Evolutionary conservation across 306 rosid genomes (phyloP), one percentile per base, ranked within the genome.

Genomic region (Oemleria cerasiformis): DNA sequence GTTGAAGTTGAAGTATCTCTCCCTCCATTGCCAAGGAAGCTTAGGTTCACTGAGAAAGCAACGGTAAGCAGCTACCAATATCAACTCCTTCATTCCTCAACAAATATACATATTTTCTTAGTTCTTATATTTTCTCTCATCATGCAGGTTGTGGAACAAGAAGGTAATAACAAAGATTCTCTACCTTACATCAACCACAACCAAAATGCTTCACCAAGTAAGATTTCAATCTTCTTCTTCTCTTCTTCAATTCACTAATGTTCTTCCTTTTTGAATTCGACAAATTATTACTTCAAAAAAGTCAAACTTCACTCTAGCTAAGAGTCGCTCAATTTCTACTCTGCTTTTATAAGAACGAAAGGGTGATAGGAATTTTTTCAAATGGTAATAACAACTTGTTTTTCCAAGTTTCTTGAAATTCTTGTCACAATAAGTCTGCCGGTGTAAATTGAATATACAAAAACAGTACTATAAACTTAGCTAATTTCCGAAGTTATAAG

Each of bases 1-100:
- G 36, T 30, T 30, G 74, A 81, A 58, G 62, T 70, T 23, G 62
- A 78, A 65, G 70, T 66, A 40, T 70, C 75, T 82, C 73, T 82
- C 30, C 83, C 83, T 78, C 21, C 72, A 50, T 56, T 84, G 63
- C 80, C 92, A 50, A 82, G 96, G 68, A 92, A 83, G 86, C 82
- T 89, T 74, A 74, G 78, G 59, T 72, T 80, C 73, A 66, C 80
- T 40, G 67, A 75, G 68, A 76, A 75, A 81, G 85, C 83, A 51
- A 75, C 69, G 15, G 78, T 70, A 79, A 55, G 55, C 36, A 30
- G 36, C 36, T 30, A 30, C 36, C 36, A 63, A 71, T 62, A 38
- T 20, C 53, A 14, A 15, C 20, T 48, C 1, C 54, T 2, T 8
- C 16, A 43, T 30, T 30, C 36, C 36, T 30, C 36, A 1, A 30